These are phyloP conservation scores for Russula sp. DNA, from an alignment of 768 basidiomycete species.

Conservation along the genomic window DNA sequence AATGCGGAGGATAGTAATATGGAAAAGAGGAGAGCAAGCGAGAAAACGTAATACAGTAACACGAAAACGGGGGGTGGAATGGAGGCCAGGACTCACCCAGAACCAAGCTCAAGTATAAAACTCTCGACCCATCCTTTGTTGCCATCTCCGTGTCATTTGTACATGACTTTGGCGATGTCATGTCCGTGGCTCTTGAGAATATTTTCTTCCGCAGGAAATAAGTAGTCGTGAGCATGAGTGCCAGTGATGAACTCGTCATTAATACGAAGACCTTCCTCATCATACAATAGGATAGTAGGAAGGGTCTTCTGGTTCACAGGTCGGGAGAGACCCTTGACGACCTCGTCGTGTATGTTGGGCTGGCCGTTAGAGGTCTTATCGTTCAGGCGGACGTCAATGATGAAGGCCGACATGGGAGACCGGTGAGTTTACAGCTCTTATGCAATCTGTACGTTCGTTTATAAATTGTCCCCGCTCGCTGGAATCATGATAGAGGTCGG, in stretches of 20 bases:
- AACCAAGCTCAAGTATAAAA: conserved; percentile 84
- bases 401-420: conserved; percentile 31
- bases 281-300: conserved; percentile 82
- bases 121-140: conserved; percentile 34
- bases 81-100: conserved; percentile 59
- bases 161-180: conserved; percentile 74
- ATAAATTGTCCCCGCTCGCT: conserved; percentile 4
- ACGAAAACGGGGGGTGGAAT: background rate
- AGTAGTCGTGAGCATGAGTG: too few relatives aligned
- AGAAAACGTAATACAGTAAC: too few relatives aligned
- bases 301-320: conserved; percentile 54
- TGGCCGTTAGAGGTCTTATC: conserved; percentile 31
- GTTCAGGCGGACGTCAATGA: conserved; percentile 45
- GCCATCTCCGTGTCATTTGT: conserved; percentile 34
- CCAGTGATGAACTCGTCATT: conserved; percentile 87
- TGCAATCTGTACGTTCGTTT: background rate
- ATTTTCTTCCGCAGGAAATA: conserved; percentile 83
- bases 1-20: too few relatives aligned
- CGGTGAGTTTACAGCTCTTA: background rate
- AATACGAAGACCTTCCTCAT: conserved; percentile 75
- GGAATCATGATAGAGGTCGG: too few relatives aligned
- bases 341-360: conserved; percentile 36
- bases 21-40: background rate
- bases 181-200: conserved; percentile 67
- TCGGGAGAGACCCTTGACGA: conserved; percentile 50